phyloP scores from a whole-genome alignment of 441 rosid species.

The Pelargonium cotyledonis region DNA sequence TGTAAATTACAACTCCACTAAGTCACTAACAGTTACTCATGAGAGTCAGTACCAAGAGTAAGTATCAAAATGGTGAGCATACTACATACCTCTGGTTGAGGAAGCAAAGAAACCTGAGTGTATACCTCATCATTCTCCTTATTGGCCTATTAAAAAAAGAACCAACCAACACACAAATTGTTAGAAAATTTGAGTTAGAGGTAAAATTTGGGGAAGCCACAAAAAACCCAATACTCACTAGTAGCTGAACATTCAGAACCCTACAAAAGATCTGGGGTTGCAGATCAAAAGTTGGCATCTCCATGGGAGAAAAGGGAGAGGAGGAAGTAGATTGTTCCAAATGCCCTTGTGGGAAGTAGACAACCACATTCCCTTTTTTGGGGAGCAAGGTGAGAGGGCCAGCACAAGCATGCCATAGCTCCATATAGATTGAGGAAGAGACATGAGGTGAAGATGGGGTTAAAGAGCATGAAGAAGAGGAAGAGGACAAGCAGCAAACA shows the following conservation, averaged over 20 bases:
- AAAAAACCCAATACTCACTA: constrained; percentile 41
- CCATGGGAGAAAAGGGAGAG: constrained; percentile 43
- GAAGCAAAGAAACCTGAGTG: constrained; percentile 70
- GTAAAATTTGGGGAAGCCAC: neutral
- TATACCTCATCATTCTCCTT: constrained; percentile 95
- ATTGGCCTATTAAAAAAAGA: constrained; percentile 50
- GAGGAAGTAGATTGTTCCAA: constrained; percentile 55
- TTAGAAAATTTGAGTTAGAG: constrained; percentile 6
- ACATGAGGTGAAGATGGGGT: constrained; percentile 43
- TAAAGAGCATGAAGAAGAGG: constrained; percentile 53
- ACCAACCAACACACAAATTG: constrained; percentile 14
- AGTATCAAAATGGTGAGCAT: neutral
- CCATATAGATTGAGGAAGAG: constrained; percentile 60
- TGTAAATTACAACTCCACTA: no score
- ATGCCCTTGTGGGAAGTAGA: constrained; percentile 86
- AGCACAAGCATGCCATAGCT: constrained; percentile 95
- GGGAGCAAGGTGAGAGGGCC: constrained; percentile 82
- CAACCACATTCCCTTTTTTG: constrained; percentile 72
- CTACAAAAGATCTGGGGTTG: constrained; percentile 64
- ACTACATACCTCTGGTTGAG: constrained; percentile 67
- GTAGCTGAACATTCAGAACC: constrained; percentile 64
- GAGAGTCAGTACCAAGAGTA: no score
- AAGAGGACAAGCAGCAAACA: constrained; percentile 43
- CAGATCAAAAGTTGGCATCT: constrained; percentile 54
- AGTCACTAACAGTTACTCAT: neutral